Evolutionary conservation across 2,329 filamentous ascomycete species (phyloP), one percentile per base, ranked within the genome.

Genomic region (Xylariaceae sp.): DNA sequence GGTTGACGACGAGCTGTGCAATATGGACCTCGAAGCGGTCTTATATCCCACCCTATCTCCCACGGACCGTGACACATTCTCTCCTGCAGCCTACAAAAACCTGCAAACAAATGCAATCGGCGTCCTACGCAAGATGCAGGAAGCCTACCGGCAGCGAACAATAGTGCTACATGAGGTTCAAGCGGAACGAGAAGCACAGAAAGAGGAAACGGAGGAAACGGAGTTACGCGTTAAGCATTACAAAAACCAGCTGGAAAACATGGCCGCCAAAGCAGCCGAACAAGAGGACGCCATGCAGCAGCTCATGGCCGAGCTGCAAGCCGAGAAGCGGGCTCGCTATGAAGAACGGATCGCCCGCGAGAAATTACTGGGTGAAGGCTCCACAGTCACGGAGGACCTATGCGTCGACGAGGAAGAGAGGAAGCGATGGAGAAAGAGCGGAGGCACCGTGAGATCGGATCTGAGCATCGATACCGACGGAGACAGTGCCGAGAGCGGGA

Each of bases 71-170:
- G 80, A 84, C 41, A 66, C 79, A 1, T 84, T 85, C 68, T 85
- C 84, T 1, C 83, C 84, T 0, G 77, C 81, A 0, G 80, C 81
- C 9, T 88, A 80, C 71, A 85, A 84, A 67, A 86, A 84, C 66
- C 75, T 87, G n/a, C 82, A 84, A 55, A 71, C 74, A 60, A 85
- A 83, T 54, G 85, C 86, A 2, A 73, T 75, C 3, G 80, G 81
- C 3, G 71, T 87, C 3, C 68, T 88, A 20, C 74, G 73, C 20
- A 80, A 76, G 66, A 80, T 87, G 61, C 86, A 88, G 64, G 72
- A 71, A 10, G 85, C 84, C 26, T 88, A 87, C 68, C 81, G 81
- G 46, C 71, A 78, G 51, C 81, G 80, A 20, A 79, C 81, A 4
- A 59, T 75, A 0, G 75, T 79, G n/a, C 69, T 84, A 1, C 74